Evolutionary conservation across 2,329 filamentous ascomycete species (phyloP).

Genomic region (Aspergillus uvarum): DNA sequence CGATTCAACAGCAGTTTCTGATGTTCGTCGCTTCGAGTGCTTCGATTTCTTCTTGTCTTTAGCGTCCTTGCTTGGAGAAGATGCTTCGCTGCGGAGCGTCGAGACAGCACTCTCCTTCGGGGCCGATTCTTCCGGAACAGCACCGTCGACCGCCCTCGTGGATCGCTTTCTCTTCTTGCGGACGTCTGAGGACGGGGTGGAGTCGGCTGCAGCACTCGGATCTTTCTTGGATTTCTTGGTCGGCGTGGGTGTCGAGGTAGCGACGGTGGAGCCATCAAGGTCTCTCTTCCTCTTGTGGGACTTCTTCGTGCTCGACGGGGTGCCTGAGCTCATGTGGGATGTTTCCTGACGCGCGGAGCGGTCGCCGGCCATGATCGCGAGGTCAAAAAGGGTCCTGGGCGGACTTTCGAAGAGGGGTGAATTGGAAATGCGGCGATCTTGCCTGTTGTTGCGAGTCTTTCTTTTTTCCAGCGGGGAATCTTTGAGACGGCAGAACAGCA

Average conservation of each 20-base stretch:
- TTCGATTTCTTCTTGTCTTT: conserved; percentile 36
- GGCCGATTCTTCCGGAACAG: conserved; percentile 34
- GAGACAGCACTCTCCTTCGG: conserved; percentile 31
- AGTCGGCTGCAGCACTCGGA: conserved; percentile 19
- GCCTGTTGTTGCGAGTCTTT: conserved; percentile 6
- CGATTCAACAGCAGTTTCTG: conserved; percentile 12
- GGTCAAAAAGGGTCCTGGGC: conserved; percentile 13
- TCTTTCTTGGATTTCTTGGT: conserved; percentile 41
- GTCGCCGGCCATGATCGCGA: conserved; percentile 45
- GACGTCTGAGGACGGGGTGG: conserved; percentile 32
- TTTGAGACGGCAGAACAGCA: conserved; percentile 28
- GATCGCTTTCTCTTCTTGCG: conserved; percentile 27
- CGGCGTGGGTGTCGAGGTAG: conserved; percentile 30
- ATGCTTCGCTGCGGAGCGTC: conserved; percentile 26
- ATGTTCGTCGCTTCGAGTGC: conserved; percentile 37
- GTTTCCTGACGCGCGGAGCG: conserved; percentile 51
- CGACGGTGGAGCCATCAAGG: conserved; percentile 24
- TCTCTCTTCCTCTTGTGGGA: conserved; percentile 38
- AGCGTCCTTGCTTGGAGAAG: conserved; percentile 24
- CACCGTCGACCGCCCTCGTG: conserved; percentile 24
- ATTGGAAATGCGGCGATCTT: conserved; percentile 18
- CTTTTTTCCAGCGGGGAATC: conserved; percentile 25
- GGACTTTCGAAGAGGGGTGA: background rate
- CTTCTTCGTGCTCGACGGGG: conserved; percentile 24
- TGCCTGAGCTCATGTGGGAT: conserved; percentile 26